Conservation (phyloP, 108 stramenopile species). For the Nitzschia inconspicua region DNA sequence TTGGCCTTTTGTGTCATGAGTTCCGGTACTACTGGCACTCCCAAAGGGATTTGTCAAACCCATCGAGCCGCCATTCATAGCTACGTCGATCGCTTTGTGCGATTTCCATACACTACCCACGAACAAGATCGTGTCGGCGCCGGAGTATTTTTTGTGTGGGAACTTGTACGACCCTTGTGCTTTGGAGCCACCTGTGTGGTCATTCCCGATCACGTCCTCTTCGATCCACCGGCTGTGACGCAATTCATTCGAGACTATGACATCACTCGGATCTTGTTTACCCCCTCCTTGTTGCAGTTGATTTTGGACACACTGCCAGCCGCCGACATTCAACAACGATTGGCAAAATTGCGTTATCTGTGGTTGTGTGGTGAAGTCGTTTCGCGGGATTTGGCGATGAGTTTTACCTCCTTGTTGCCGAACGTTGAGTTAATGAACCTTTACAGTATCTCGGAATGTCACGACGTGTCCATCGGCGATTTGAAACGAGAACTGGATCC, state of each 20-base stretch:
- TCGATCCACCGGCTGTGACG: slow-evolving; percentile 55
- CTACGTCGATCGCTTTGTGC: slow-evolving; percentile 46
- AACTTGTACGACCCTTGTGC: slow-evolving; percentile 62
- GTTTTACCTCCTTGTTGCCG: slow-evolving; percentile 34
- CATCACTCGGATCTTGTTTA: slow-evolving; percentile 75
- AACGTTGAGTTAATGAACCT: slow-evolving; percentile 55
- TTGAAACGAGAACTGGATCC: slow-evolving; percentile 35
- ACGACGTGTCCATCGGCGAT: slow-evolving; percentile 59
- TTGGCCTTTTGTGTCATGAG: slow-evolving; percentile 71
- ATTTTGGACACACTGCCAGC: slow-evolving; percentile 44
- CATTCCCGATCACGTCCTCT: slow-evolving; percentile 73
- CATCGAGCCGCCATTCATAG: slow-evolving; percentile 64
- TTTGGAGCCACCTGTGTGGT: slow-evolving; percentile 54
- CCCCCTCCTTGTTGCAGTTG: slow-evolving; percentile 64
- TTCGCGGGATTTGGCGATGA: slow-evolving; percentile 39
- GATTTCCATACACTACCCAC: slow-evolving; percentile 30
- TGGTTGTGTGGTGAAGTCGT: slow-evolving; percentile 77
- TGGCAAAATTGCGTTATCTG: slow-evolving; percentile 28
- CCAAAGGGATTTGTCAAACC: slow-evolving; percentile 55
- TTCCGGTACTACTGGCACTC: slow-evolving; percentile 64
- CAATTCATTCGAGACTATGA: slow-evolving; percentile 34
- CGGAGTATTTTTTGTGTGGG: slow-evolving; percentile 87
- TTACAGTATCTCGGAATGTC: slow-evolving; percentile 74
- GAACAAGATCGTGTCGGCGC: slow-evolving; percentile 49
- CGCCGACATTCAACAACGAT: slow-evolving; percentile 31